Evolutionary conservation across 2,329 filamentous ascomycete genomes (phyloP), one percentile per base, ranked within the genome.

Genomic region (Beauveria rudraprayagi): DNA sequence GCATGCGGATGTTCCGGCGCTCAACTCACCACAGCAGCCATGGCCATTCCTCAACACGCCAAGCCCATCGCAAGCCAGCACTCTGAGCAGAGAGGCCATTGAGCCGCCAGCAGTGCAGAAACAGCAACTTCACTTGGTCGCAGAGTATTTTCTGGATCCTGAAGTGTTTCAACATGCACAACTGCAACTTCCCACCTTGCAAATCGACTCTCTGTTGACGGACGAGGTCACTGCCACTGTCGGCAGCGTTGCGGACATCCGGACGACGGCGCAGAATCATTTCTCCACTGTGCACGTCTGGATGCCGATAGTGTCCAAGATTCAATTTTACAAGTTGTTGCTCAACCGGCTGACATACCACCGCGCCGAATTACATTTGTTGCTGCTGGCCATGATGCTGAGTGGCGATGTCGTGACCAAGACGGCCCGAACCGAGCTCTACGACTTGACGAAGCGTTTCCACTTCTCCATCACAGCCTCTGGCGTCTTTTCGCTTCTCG

Each of bases 231-330:
- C n/a, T 14, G 51, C 47, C 10, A n/a, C 56, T 16, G 58, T 63
- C 3, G 64, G 64, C 14, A 48, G 46, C 44, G 48, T 61, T 17
- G 48, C 43, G 14, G 63, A 62, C 41, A 64, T 65, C 28, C 64
- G 62, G 28, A 26, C 41, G n/a, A 63, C 37, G 1, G 50, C 54
- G n/a, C 58, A 60, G 22, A 43, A 37, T 3, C 63, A 61, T 30
- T 65, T 64, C 22, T 41, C 60, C n/a, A 61, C 64, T 1, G 58
- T 63, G 8, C 64, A 65, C 9, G 47, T 61, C 19, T 65, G 62
- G 64, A 64, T 65, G 62, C 64, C 64, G 6, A 61, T 65, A 19
- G 41, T 64, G 14, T 61, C 56, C 44, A 63, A 61, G 26, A 53
- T 51, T n/a, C 43, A 51, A 5, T 64, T 64, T 22, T 57, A 51